Evolutionary conservation across 1,284 basidiomycete genomes (phyloP).

Genomic region (Bothia castanella): DNA sequence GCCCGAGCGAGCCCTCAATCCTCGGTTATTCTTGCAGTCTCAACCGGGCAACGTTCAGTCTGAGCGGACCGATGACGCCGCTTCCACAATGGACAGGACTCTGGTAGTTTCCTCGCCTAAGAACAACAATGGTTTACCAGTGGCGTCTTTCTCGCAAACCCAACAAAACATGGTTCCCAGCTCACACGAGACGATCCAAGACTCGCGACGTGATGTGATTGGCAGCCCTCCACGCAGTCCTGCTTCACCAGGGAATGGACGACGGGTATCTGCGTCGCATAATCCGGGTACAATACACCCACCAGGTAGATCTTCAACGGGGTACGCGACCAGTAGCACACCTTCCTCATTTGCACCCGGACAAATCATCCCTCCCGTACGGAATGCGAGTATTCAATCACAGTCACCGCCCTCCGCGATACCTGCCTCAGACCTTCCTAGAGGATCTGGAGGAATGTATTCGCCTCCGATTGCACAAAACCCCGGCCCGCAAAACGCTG

Average conservation of each 20-base stretch:
- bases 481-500: conserved; percentile 6
- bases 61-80: not conserved
- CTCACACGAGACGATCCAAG: conserved; percentile 8
- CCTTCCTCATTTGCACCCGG: conserved; percentile 37
- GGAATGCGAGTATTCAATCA: conserved; percentile 41
- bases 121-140: conserved; percentile 6
- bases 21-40: conserved; percentile 9
- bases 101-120: not conserved
- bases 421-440: conserved; percentile 15
- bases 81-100: not conserved
- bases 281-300: conserved; percentile 14
- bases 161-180: too few species aligned
- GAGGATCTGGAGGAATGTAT: conserved; percentile 10
- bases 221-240: conserved; percentile 5
- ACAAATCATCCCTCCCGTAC: conserved; percentile 39
- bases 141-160: conserved; percentile 5
- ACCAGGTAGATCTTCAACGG: conserved; percentile 21
- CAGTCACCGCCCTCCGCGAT: conserved; percentile 21
- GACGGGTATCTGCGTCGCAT: conserved; percentile 20
- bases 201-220: conserved; percentile 4
- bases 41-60: conserved; percentile 2
- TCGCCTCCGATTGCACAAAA: conserved; percentile 22
- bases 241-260: conserved; percentile 27
- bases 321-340: conserved; percentile 9
- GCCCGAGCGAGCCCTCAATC: conserved; percentile 27